Base-by-base conservation (phyloP, 2,329 filamentous ascomycete genomes). In the Cytospora mali region DNA sequence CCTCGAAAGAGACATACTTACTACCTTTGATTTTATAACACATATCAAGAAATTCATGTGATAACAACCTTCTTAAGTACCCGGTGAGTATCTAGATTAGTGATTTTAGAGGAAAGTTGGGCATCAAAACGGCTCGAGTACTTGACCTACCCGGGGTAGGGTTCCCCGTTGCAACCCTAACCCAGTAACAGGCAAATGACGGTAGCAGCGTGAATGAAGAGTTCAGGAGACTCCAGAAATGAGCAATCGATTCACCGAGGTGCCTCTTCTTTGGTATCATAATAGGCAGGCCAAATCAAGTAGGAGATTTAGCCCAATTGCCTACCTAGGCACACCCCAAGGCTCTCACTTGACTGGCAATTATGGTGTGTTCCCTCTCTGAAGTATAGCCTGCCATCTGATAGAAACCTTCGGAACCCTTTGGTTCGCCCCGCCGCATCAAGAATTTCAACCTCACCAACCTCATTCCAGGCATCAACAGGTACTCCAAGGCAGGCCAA, bases 371-470 rank as follows among this genome's bases (percentile, higher is more conserved):
- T 33, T 55, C n/a, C 52, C 14, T 55, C 21, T 33, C n/a, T 23
- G 35, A 4, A 18, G 21, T 23, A 46, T 23, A 35, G 6, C 9
- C 39, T 16, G 52, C 18, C 25, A 31, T 28, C 54, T 57, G 33
- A 35, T 50, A 25, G 25, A 57, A 58, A 53, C 42, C n/a, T 49
- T 39, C 35, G 35, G 61, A 62, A 53, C 46, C 35, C 27, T 13
- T 42, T 48, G 49, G 52, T 23, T 35, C 49, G 62, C 62, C 62
- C 62, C 62, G 58, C 62, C 62, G 61, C 58, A 29, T 61, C 53
- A 58, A 61, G 62, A 54, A 64, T 64, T 59, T 59, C 56, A 59
- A 16, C 25, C 28, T 46, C 42, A 46, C n/a, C 42, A 23, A 29
- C n/a, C 42, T 52, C 46, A 39, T 25, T 13, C 23, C 31, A 21